Evolutionary conservation across 2,329 filamentous ascomycete species (phyloP).

Genomic region (Aphanocladium album): DNA sequence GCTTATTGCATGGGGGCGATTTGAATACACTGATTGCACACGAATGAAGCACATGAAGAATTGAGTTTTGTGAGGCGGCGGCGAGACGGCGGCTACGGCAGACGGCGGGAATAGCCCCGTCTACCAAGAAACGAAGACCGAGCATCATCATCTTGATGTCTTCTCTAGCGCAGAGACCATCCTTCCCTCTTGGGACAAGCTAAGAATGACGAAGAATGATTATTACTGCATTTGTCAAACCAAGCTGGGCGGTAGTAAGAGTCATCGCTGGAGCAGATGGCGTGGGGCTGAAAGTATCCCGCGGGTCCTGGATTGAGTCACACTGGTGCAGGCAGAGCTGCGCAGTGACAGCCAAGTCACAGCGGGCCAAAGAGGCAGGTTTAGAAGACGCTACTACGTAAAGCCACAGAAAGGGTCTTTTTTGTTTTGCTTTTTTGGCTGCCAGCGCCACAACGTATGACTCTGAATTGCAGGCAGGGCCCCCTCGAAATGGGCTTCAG

Average conservation of each 20-base stretch:
- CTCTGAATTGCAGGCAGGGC: background rate
- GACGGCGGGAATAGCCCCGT: too few relatives aligned
- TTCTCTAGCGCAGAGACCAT: background rate
- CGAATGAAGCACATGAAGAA: background rate
- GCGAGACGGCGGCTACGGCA: background rate
- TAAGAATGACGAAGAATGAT: constrained; percentile 11
- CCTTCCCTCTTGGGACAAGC: background rate
- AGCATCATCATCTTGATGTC: too few relatives aligned
- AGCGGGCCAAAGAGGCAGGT: background rate
- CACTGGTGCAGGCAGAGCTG: too few relatives aligned
- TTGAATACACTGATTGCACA: constrained; percentile 4
- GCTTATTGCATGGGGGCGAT: background rate
- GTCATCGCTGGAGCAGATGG: background rate
- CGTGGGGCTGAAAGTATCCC: constrained; percentile 1
- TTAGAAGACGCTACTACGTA: background rate
- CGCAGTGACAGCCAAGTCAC: background rate
- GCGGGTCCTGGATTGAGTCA: constrained; percentile 11
- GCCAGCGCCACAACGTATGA: background rate
- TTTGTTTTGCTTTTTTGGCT: background rate
- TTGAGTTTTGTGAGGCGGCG: background rate
- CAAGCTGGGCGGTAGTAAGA: background rate
- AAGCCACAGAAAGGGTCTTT: background rate
- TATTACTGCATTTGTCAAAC: background rate
- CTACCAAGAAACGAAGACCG: background rate
- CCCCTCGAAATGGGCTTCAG: background rate